Evolutionary conservation across 2,329 filamentous ascomycete species (phyloP), one percentile per base, ranked within the genome.

Genomic region (Nothophoma quercina): DNA sequence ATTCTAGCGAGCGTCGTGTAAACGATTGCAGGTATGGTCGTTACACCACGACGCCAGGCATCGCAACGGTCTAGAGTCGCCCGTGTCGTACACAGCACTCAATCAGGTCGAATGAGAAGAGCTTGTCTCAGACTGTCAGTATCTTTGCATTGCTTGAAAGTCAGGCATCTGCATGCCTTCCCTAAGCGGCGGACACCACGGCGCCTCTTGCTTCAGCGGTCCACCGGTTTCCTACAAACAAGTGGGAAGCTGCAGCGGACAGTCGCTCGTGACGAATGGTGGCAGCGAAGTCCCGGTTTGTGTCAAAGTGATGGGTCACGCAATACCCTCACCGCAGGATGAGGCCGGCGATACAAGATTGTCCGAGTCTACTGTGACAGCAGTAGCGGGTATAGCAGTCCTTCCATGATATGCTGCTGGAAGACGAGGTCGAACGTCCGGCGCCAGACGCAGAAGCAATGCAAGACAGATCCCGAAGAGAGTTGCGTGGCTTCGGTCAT

Each of bases 51-150:
- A 38, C 34, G 40, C 29, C 29, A 43, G 44, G 48, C 26, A 36
- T 38, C 36, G 50, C 55, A 41, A 59, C 21, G 54, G 33, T 52
- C 60, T 63, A 32, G 59, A 60, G 35, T 54, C 16, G 43, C 26
- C 55, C 25, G 32, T 23, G 42, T 58, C 22, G 50, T 53, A 51
- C 48, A 51, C 38, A 39, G 16, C 29, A 26, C 38, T 43, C 44
- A 38, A 35, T 44, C 33, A 40, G 30, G 33, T 38, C 36, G 40
- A 50, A 42, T 34, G 22, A 29, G 42, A 38, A 47, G 47, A 48
- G 41, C 33, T 44, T 46, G 53, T 51, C 45, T 47, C 39, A 16
- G 38, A 39, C 26, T 8, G 28, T 30, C 29, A 40, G 28, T 32
- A 39, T 35, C 15, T 39, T 48, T 43, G 29, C 30, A 26, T 35